These are phyloP conservation scores for Colletotrichum gloeosporioides DNA, from an alignment of 2,329 filamentous ascomycete genomes.

Conservation along the genomic window DNA sequence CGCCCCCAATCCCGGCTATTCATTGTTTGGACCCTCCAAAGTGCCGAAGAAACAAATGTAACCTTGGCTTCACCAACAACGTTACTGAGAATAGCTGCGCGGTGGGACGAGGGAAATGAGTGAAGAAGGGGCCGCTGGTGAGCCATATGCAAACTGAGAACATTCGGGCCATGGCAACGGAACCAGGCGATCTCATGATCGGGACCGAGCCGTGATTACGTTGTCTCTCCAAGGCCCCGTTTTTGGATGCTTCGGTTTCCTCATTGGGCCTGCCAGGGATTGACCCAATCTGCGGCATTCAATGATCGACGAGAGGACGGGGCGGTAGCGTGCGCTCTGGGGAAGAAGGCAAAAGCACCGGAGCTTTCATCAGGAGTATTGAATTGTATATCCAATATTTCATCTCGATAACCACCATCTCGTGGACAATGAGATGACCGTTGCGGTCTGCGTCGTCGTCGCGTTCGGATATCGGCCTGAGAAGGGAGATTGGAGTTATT, in stretches of 20 bases:
- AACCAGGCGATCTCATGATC: slow-evolving; percentile 7
- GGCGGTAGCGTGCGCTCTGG: slow-evolving; percentile 4
- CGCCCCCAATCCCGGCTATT: neutral
- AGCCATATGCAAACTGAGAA: neutral
- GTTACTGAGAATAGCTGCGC: neutral
- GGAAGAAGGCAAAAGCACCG: slow-evolving; percentile 1
- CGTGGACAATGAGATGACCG: neutral
- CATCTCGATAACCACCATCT: neutral
- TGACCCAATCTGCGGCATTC: slow-evolving; percentile 13
- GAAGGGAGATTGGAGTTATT: neutral
- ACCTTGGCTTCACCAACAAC: neutral
- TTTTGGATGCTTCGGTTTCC: slow-evolving; percentile 2
- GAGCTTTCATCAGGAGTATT: neutral
- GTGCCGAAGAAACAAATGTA: slow-evolving; percentile 11
- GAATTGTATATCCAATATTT: neutral
- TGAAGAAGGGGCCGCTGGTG: neutral
- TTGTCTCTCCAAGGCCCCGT: neutral
- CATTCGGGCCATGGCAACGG: neutral
- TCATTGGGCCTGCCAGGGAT: neutral
- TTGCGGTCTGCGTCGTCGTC: neutral
- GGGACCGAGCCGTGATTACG: slow-evolving; percentile 7
- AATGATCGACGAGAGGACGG: slow-evolving; percentile 17
- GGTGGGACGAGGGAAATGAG: slow-evolving; percentile 3
- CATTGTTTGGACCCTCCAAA: neutral
- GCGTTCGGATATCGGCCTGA: neutral